A percentile compares a stretch with the other conserved stretches of the same genome.
These are phyloP conservation scores for Tulasnella sp. DNA, from an alignment of 768 basidiomycete genomes.

Conservation along the genomic window DNA sequence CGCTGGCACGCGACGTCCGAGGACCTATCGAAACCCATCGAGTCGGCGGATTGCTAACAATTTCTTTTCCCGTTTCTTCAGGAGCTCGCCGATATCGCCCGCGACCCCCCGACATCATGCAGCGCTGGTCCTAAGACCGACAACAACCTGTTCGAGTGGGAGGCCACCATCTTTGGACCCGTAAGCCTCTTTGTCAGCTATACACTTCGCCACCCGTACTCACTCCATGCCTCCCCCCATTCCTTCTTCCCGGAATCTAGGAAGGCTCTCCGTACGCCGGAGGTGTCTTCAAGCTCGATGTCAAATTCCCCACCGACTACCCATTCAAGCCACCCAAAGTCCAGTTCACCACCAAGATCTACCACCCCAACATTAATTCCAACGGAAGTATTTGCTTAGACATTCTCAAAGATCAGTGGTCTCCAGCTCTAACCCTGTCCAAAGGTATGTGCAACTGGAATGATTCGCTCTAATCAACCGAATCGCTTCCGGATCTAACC, in stretches of 20 bases:
- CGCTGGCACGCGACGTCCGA: slow-evolving; percentile 19
- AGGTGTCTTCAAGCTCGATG: slow-evolving; percentile 97
- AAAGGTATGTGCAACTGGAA: slow-evolving; percentile 67
- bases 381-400: slow-evolving; percentile 99
- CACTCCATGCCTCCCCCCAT: slow-evolving; percentile 36
- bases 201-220: slow-evolving; percentile 21
- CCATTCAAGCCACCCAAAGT: slow-evolving; percentile 99
- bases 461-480: background rate
- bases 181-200: slow-evolving; percentile 55
- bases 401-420: slow-evolving; percentile 98
- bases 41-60: background rate
- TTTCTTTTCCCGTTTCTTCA: slow-evolving; percentile 42
- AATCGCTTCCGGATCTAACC: background rate
- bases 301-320: slow-evolving; percentile 95
- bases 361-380: slow-evolving; percentile 68
- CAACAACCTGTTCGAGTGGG: slow-evolving; percentile 95
- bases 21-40: slow-evolving; percentile 22
- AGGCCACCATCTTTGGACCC: slow-evolving; percentile 99
- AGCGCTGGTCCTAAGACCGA: slow-evolving; percentile 96
- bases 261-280: slow-evolving; percentile 97
- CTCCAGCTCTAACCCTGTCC: slow-evolving; percentile 96
- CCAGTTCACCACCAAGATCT: slow-evolving; percentile 88
- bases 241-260: slow-evolving; percentile 47
- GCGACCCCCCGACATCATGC: slow-evolving; percentile 99
- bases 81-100: slow-evolving; percentile 99